Base-by-base conservation (phyloP, 1,284 basidiomycete genomes). In the Ceratobasidium sp. region DNA sequence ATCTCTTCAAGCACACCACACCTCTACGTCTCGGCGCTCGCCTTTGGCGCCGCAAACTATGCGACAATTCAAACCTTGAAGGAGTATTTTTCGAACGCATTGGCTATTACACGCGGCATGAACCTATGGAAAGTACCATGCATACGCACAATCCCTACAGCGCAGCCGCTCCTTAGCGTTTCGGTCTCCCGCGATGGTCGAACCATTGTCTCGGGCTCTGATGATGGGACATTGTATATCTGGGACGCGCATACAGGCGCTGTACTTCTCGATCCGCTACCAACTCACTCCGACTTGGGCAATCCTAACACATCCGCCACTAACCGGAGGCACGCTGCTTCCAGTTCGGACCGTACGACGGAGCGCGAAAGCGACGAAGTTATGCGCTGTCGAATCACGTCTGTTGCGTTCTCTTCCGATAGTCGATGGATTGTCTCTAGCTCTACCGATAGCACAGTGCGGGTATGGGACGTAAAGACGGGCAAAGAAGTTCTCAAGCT, bases 171-270 rank as follows among this genome's bases (percentile, higher is more conserved):
- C 30, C 20, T 20, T 12, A 38, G 7, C 1, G 60, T 20, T 30
- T 16, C 38, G 1, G 3, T 64, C 60, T 41, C 60, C 30, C 30
- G 30, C n/a, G 33, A 79, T 73, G 69, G 78, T 3, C 48, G 23
- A n/a, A n/a, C 8, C 33, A 33, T 79, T 23, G 78, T 50, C 4
- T 78, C 77, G 20, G 69, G 77, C 20, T 78, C 78, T 20, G 16
- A 73, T 30, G 77, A 79, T 46, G 44, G 20, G 77, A 78, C 52
- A 18, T 20, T 79, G 27, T 44, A 35, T 7, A 59, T 79, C 35
- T 69, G 67, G 44, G 62, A 77, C 73, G 12, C 65, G 27, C 16
- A 50, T 12, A 77, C 54, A 33, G 67, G 69, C 27, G 50, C 69
- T 5, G 48, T 77, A 38, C 67, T 81, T 1, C 18, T 68, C 48